These are phyloP conservation scores for Calamus simplicifolius DNA, from an alignment of 176 grass and related monocot species.

Conservation along the genomic window DNA sequence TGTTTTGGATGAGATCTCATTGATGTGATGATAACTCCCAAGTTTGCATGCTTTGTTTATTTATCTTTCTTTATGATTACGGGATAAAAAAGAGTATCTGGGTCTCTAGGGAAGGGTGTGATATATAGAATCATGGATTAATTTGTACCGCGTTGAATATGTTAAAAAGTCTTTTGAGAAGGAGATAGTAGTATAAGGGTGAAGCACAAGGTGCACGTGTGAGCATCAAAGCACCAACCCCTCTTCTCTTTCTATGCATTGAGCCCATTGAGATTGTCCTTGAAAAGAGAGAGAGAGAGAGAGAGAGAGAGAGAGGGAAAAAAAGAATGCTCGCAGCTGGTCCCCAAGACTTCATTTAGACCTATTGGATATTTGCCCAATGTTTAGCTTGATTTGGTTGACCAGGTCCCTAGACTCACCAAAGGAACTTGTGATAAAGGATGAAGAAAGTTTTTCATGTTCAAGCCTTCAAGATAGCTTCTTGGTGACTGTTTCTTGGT, in stretches of 20 bases:
- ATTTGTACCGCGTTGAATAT: background rate
- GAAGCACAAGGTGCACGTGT: slow-evolving; percentile 2
- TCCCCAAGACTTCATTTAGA: background rate
- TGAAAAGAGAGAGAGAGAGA: background rate
- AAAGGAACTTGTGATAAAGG: background rate
- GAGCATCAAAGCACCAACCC: background rate
- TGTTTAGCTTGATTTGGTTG: background rate
- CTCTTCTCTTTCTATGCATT: slow-evolving; percentile 2
- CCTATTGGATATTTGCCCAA: background rate
- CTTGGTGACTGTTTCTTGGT: too few relatives aligned
- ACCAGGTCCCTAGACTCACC: background rate
- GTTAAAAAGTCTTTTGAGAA: background rate
- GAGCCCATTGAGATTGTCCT: background rate
- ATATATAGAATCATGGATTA: background rate
- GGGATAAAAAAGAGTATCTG: background rate
- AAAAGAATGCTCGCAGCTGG: background rate
- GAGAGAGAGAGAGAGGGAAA: too few relatives aligned
- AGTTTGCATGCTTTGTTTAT: background rate
- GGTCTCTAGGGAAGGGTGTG: too few relatives aligned
- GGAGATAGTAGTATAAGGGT: background rate
- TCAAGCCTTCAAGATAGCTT: too few relatives aligned
- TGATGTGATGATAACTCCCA: background rate
- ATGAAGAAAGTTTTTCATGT: too few relatives aligned
- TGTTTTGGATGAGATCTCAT: background rate
- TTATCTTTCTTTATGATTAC: background rate